Percentiles rank a stretch among this genome's conserved stretches.
phyloP scores from a whole-genome alignment of 305 asterid species.

The Salvia sclarea region DNA sequence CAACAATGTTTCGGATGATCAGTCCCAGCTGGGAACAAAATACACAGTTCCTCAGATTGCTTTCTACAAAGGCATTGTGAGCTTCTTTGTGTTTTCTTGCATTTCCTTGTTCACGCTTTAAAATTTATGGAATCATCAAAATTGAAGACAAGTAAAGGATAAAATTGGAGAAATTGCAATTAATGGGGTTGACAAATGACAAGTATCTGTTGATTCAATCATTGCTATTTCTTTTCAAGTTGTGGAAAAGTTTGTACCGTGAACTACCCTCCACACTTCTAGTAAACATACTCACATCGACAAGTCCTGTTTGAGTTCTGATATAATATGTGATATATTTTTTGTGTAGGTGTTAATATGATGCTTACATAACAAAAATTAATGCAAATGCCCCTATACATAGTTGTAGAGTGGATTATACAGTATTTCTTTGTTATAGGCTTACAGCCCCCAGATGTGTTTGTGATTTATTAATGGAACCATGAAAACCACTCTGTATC shows the following conservation, averaged over 20 bases:
- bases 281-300: neutral
- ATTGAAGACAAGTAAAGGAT: neutral
- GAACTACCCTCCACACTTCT: neutral
- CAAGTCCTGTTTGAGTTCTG: neutral
- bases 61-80: slow-evolving; percentile 84
- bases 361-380: neutral
- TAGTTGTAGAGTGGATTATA: neutral
- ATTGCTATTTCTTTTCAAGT: neutral
- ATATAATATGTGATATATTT: neutral
- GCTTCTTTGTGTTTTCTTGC: slow-evolving; percentile 32
- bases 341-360: slow-evolving; percentile 18
- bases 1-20: slow-evolving; percentile 75
- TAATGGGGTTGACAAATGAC: neutral
- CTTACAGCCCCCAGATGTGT: neutral
- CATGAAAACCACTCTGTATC: slow-evolving; percentile 1
- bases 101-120: no score
- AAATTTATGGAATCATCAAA: neutral
- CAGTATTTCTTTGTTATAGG: neutral
- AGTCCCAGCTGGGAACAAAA: slow-evolving; percentile 85
- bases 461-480: slow-evolving; percentile 20
- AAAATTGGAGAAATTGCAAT: neutral
- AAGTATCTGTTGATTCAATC: neutral
- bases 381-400: neutral
- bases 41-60: slow-evolving; percentile 86
- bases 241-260: neutral